Percentiles rank a stretch among this genome's conserved stretches.
Conservation (phyloP, 345 rosid genomes). For the Euphorbia lathyris region DNA sequence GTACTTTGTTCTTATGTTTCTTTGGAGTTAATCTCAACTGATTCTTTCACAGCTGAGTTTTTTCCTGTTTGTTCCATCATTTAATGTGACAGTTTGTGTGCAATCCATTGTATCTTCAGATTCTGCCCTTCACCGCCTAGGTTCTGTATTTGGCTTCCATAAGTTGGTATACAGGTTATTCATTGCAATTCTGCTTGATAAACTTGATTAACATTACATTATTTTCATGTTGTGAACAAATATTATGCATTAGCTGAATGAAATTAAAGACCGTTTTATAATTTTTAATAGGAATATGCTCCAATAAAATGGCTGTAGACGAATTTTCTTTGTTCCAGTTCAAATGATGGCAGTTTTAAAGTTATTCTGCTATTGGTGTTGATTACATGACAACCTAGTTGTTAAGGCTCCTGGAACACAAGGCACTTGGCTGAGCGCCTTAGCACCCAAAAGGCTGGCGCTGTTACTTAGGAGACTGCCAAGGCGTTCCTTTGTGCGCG, state of each 20-base stretch:
- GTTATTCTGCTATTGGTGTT: no score
- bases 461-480: no score
- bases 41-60: slow-evolving; percentile 26
- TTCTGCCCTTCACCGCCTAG: neutral
- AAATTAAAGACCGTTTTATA: no score
- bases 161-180: neutral
- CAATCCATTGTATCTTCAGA: slow-evolving; percentile 13
- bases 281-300: neutral
- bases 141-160: neutral
- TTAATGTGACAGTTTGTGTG: slow-evolving; percentile 14
- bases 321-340: no score
- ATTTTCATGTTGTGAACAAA: neutral
- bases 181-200: neutral
- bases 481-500: no score
- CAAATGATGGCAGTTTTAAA: no score
- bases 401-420: no score
- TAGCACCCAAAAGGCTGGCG: no score
- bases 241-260: no score
- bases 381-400: no score
- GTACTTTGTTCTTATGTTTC: slow-evolving; percentile 19
- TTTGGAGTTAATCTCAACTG: slow-evolving; percentile 21
- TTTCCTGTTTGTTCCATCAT: slow-evolving; percentile 9
- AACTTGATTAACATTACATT: neutral
- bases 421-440: no score
- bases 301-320: neutral